Evolutionary conservation across 2,329 filamentous ascomycete species (phyloP), one percentile per base, ranked within the genome.

Genomic region (Fusarium sp.): DNA sequence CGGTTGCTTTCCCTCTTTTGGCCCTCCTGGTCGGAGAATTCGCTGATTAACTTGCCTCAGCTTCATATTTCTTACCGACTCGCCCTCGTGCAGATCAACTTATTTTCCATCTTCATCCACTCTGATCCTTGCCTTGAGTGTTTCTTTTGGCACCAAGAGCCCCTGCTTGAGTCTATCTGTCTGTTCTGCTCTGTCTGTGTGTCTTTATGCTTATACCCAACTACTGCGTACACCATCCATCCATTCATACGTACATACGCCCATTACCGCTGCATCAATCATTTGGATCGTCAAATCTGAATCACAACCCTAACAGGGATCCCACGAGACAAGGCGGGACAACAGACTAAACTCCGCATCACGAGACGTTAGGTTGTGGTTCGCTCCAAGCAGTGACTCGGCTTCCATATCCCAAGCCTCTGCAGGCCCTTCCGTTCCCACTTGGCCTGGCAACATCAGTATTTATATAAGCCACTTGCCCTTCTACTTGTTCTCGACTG

Each of bases 1-100:
- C 60, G 68, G 64, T 66, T 60, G 18, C 59, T 51, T 69, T 68
- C 59, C 55, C 23, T 48, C 71, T 66, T 57, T 53, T 56, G 63
- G 55, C 48, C 34, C 28, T 48, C 40, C 57, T 50, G 53, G 43
- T 72, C 64, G 60, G 61, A 59, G 54, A 63, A 55, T 67, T 72
- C 53, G 61, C 57, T 43, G n/a, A 49, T n/a, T 25, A 13, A 21
- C 13, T 51, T 50, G 13, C n/a, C 59, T 53, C 32, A 51, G 50
- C 59, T 69, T 62, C 50, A 56, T 62, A 40, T 51, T 54, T 71
- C 66, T 56, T 43, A 53, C 50, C 64, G 53, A 51, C 55, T 62
- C 61, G n/a, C 28, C 45, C 68, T 60, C 63, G 27, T 47, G 54
- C 45, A 72, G 55, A 71, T 71, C 63, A 53, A 32, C 47, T 62